phyloP scores from a whole-genome alignment of 2,329 filamentous ascomycete genomes.

The Emmonsia crescens region DNA sequence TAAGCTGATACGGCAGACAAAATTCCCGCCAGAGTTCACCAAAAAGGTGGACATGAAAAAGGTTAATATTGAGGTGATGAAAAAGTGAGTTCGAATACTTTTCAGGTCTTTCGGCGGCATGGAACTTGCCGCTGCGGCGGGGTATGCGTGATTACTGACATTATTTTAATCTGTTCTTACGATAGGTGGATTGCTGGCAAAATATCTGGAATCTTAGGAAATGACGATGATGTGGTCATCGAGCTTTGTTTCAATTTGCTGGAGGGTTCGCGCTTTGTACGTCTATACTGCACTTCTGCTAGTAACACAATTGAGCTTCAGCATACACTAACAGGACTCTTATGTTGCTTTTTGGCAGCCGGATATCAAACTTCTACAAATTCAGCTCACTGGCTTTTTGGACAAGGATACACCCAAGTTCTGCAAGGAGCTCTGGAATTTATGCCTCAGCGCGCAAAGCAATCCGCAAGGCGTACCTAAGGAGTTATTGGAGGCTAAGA shows the following conservation, averaged over 20 bases:
- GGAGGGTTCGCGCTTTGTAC: conserved; percentile 65
- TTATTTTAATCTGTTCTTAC: background rate
- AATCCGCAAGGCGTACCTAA: conserved; percentile 87
- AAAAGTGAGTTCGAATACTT: conserved; percentile 55
- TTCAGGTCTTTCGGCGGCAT: background rate
- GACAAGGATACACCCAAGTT: conserved; percentile 83
- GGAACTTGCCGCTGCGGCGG: background rate
- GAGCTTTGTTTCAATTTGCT: conserved; percentile 63
- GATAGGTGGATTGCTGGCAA: conserved; percentile 82
- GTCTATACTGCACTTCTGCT: conserved; percentile 25
- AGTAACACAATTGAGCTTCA: conserved; percentile 3
- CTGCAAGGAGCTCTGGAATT: conserved; percentile 86
- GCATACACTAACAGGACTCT: conserved; percentile 15
- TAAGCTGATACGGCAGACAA: conserved; percentile 81
- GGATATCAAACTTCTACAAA: conserved; percentile 90
- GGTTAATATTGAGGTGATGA: conserved; percentile 95
- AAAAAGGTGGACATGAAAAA: conserved; percentile 96
- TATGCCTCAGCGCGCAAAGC: conserved; percentile 79
- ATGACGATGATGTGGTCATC: conserved; percentile 90
- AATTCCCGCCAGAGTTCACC: conserved; percentile 87
- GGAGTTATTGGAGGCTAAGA: conserved; percentile 91
- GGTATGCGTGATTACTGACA: conserved; percentile 1
- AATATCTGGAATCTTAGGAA: conserved; percentile 78
- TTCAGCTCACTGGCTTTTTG: conserved; percentile 87
- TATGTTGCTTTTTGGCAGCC: conserved; percentile 49